Percentiles rank a stretch among this genome's conserved stretches.
These are phyloP conservation scores for Phyllosticta paracitricarpa DNA, from an alignment of 2,329 filamentous ascomycete species.

Conservation along the genomic window DNA sequence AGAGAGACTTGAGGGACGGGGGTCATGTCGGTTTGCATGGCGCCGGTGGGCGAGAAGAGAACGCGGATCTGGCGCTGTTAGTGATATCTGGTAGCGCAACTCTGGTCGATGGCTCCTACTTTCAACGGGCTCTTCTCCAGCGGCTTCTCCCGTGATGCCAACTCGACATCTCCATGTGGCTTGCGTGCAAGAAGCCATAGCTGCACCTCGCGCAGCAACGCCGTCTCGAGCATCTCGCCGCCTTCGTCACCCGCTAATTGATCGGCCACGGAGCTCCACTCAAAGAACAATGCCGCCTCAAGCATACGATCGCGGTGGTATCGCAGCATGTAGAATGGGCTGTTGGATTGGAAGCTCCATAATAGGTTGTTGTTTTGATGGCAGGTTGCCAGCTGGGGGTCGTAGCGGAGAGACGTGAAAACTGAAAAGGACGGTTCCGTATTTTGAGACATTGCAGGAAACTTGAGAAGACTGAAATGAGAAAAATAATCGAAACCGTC, in stretches of 20 bases:
- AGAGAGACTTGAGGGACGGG: conserved; percentile 33
- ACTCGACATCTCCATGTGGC: conserved; percentile 5
- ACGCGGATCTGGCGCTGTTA: conserved; percentile 42
- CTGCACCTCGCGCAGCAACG: conserved; percentile 25
- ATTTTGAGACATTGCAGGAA: not conserved
- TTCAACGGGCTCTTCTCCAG: not conserved
- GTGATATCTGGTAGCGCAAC: not conserved
- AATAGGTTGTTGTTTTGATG: conserved; percentile 35
- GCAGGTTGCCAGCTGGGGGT: conserved; percentile 25
- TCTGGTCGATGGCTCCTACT: not conserved
- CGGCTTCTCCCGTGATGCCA: conserved; percentile 15
- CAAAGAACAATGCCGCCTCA: conserved; percentile 42
- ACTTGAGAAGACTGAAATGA: not conserved
- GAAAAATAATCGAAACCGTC: not conserved
- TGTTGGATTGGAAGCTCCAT: conserved; percentile 42
- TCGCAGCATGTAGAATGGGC: conserved; percentile 68
- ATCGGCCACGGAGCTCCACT: conserved; percentile 32
- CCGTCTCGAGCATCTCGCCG: conserved; percentile 22
- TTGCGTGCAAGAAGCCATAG: conserved; percentile 12
- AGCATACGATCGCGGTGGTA: conserved; percentile 71
- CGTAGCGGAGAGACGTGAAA: conserved; percentile 31
- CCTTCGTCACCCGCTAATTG: conserved; percentile 27
- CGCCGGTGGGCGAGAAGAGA: conserved; percentile 35
- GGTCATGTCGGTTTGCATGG: conserved; percentile 29
- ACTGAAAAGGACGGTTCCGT: conserved; percentile 21